Evolutionary conservation across 495 filamentous ascomycete genomes (phyloP), one percentile per base, ranked within the genome.

Genomic region (Aspergillus avenaceus): DNA sequence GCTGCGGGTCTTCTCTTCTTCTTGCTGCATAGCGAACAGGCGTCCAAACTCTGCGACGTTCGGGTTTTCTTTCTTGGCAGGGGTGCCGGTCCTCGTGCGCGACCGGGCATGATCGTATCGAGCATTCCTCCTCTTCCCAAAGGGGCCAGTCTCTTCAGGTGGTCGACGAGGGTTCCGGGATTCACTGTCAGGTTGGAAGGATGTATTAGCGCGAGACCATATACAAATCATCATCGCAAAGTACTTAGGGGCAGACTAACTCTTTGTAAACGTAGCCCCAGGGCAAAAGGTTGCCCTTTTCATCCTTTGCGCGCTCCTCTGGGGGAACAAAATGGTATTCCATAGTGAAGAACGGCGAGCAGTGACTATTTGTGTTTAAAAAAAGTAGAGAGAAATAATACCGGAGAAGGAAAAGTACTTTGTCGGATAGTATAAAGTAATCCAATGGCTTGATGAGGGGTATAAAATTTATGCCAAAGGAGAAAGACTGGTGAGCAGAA

Each of bases 301-400:
- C 73, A 56, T 84, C 82, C 57, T 72, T 67, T 25, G 80, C 82
- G 53, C 81, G 76, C 63, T 85, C 83, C 62, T 80, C 73, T 18
- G 74, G 76, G n/a, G 82, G 83, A 19, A 86, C 83, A 36, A 75
- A 79, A 60, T 86, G 83, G 40, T 85, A 80, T 60, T 86, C 83
- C 72, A 83, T 84, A 36, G 58, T 59, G 23, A 41, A 40, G 13
- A 38, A 13, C 5, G 34, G 43, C 22, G 5, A 14, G 40, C 12
- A 21, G 18, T 23, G 16, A 5, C 25, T 13, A 3, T 22, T 34
- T 22, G 16, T 16, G n/a, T 6, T 16, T 45, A 14, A 21, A 45
- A 14, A 32, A 31, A 14, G 13, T 8, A 12, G 13, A 25, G 19
- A 26, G 25, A 0, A 13, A 23, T 11, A 18, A 25, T 19, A n/a